Evolutionary conservation across 352 stramenopile species (phyloP).

Genomic region (Pythium volutum): DNA sequence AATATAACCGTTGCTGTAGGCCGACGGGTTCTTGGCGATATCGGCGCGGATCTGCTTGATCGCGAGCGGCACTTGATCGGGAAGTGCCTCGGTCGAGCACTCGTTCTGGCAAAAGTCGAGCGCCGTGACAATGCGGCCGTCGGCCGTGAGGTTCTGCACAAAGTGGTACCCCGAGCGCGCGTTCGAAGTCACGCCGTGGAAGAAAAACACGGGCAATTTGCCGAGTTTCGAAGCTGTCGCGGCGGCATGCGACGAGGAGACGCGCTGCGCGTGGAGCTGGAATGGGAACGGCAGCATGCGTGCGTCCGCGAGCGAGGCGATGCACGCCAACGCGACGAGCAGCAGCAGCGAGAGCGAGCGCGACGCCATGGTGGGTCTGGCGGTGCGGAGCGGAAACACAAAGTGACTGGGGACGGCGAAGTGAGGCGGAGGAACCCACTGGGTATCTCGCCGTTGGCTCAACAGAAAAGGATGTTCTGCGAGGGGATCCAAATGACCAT

Average conservation of each 20-base stretch:
- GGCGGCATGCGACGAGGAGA: not conserved
- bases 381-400: not conserved
- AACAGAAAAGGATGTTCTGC: not conserved
- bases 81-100: conserved; percentile 33
- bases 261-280: conserved; percentile 7
- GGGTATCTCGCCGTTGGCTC: not conserved
- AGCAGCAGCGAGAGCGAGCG: conserved; percentile 9
- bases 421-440: not conserved
- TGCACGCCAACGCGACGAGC: not conserved
- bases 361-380: not conserved
- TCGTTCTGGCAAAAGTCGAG: conserved; percentile 41
- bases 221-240: not conserved
- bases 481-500: not conserved
- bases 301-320: conserved; percentile 7
- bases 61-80: conserved; percentile 36
- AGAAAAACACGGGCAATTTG: conserved; percentile 44
- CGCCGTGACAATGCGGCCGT: conserved; percentile 31
- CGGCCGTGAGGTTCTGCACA: conserved; percentile 32
- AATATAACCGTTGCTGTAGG: conserved; percentile 41
- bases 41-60: conserved; percentile 42
- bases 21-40: conserved; percentile 25
- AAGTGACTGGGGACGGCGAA: not conserved
- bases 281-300: conserved; percentile 19
- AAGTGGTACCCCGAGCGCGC: conserved; percentile 30
- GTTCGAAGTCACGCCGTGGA: conserved; percentile 44